These are phyloP conservation scores for Spathaspora hagerdaliae DNA, from an alignment of 805 yeast species.

Conservation along the genomic window DNA sequence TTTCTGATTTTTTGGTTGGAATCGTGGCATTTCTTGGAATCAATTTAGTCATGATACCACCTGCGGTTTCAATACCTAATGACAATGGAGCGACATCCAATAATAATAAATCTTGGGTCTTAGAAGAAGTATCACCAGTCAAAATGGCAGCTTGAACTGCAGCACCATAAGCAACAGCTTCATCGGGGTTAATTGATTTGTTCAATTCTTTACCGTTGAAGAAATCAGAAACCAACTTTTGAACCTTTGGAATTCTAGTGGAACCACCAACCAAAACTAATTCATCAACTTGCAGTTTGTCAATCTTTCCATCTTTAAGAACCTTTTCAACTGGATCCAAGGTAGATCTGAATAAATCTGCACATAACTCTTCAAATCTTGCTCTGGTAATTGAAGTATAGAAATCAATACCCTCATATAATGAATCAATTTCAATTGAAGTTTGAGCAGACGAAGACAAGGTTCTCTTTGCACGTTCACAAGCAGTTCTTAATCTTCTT, in stretches of 20 bases:
- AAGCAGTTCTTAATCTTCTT: slow-evolving; percentile 94
- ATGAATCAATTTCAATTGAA: slow-evolving; percentile 93
- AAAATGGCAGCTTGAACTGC: slow-evolving; percentile 99
- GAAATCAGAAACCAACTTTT: slow-evolving; percentile 83
- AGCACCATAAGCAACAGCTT: slow-evolving; percentile 99
- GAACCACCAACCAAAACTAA: slow-evolving; percentile 99
- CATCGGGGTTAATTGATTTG: slow-evolving; percentile 98
- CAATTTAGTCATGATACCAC: slow-evolving; percentile 96
- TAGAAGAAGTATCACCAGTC: slow-evolving; percentile 68
- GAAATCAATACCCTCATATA: slow-evolving; percentile 92
- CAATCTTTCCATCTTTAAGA: slow-evolving; percentile 85
- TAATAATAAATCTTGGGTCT: slow-evolving; percentile 52
- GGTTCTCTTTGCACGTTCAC: slow-evolving; percentile 97
- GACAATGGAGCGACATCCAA: slow-evolving; percentile 94
- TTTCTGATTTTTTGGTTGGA: slow-evolving; percentile 93
- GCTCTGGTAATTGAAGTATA: slow-evolving; percentile 95
- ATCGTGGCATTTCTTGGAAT: slow-evolving; percentile 93
- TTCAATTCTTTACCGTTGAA: slow-evolving; percentile 95
- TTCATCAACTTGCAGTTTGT: slow-evolving; percentile 85
- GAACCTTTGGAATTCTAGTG: slow-evolving; percentile 98
- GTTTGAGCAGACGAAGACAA: slow-evolving; percentile 93
- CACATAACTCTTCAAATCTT: slow-evolving; percentile 93
- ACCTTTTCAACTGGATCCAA: slow-evolving; percentile 96
- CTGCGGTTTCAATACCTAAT: slow-evolving; percentile 93
- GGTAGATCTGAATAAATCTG: slow-evolving; percentile 89